These are phyloP conservation scores for Colletotrichum liriopes DNA, from an alignment of 2,329 filamentous ascomycete species.

Conservation along the genomic window DNA sequence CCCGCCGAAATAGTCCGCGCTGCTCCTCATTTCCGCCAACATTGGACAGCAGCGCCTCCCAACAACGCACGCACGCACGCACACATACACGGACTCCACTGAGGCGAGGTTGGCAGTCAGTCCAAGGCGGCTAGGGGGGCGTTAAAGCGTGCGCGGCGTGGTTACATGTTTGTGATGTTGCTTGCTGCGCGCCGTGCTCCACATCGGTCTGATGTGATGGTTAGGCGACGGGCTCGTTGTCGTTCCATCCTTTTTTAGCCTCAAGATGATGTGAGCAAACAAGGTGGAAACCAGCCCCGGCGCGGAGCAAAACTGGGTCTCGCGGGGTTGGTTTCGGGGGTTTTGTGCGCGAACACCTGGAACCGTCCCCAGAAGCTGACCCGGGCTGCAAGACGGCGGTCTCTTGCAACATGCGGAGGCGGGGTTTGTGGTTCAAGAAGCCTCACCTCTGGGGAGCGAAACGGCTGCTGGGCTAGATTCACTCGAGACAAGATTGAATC, in stretches of 20 bases:
- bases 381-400: constrained; percentile 1
- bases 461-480: constrained; percentile 10
- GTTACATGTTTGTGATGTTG: background rate
- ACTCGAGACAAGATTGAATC: background rate
- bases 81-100: constrained; percentile 17
- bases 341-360: constrained; percentile 6
- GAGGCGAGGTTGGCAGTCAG: constrained; percentile 17
- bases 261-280: background rate
- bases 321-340: constrained; percentile 15
- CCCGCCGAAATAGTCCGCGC: background rate
- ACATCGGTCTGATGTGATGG: constrained; percentile 25
- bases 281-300: background rate
- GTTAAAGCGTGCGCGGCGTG: constrained; percentile 3
- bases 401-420: constrained; percentile 4
- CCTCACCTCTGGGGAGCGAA: constrained; percentile 5
- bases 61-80: constrained; percentile 13
- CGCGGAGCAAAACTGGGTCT: constrained; percentile 5
- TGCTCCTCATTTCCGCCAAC: constrained; percentile 31
- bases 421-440: background rate
- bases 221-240: background rate
- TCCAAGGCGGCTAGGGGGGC: background rate
- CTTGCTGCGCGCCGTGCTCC: constrained; percentile 2
- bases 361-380: background rate
- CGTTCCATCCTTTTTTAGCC: background rate
- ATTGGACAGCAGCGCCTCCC: constrained; percentile 22